Conservation (phyloP, 306 rosid species). For the Geum urbanum region DNA sequence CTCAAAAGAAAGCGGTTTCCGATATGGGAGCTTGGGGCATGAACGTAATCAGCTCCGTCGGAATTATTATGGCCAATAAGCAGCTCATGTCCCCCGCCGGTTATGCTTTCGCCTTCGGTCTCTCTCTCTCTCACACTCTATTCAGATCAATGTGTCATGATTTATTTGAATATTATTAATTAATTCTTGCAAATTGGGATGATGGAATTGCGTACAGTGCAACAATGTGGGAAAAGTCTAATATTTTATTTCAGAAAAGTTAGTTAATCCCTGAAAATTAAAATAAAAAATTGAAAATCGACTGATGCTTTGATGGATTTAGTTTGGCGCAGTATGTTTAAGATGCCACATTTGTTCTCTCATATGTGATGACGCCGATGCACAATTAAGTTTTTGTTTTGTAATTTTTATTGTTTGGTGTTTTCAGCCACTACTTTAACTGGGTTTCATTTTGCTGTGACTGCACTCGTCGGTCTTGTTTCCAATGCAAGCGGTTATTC, state of each 20-base stretch:
- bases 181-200: neutral
- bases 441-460: constrained; percentile 88
- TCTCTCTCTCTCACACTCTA: constrained; percentile 16
- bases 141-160: too few species aligned
- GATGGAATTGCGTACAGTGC: too few species aligned
- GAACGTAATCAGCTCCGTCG: constrained; percentile 86
- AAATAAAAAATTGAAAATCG: too few species aligned
- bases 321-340: neutral
- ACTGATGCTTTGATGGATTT: too few species aligned
- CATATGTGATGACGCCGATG: neutral
- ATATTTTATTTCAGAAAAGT: neutral
- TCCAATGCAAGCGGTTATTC: constrained; percentile 81
- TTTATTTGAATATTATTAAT: too few species aligned
- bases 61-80: constrained; percentile 88
- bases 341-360: neutral
- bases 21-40: constrained; percentile 89
- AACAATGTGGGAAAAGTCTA: neutral
- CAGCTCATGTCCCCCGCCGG: constrained; percentile 82
- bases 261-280: neutral
- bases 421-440: constrained; percentile 77
- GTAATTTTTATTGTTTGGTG: neutral
- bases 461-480: constrained; percentile 79
- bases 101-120: constrained; percentile 72
- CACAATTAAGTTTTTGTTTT: neutral
- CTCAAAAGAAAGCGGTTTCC: constrained; percentile 67